Percentiles rank a stretch among this genome's conserved stretches.
Conservation (phyloP, 2,329 filamentous ascomycete genomes). For the Talaromyces albobiverticillius region DNA sequence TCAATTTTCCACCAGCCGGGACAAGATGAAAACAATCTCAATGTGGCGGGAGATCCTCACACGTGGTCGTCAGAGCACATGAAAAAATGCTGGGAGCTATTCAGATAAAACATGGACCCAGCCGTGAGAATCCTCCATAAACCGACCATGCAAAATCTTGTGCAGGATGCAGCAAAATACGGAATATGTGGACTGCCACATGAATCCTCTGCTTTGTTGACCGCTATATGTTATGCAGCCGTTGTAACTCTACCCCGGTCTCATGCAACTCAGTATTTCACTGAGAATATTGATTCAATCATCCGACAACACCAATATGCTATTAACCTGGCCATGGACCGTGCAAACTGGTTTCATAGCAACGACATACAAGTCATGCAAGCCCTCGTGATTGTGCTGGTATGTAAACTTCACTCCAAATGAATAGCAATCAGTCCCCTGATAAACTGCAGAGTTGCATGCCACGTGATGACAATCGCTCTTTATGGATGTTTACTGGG, state of each 20-base stretch:
- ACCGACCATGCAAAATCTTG: not conserved
- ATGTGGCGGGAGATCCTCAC: not conserved
- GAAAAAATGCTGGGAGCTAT: slow-evolving; percentile 17
- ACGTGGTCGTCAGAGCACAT: not conserved
- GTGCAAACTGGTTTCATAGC: slow-evolving; percentile 15
- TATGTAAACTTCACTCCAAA: slow-evolving; percentile 1
- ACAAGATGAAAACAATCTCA: not conserved
- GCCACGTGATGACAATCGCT: slow-evolving; percentile 13
- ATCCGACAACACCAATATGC: slow-evolving; percentile 10
- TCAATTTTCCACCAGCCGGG: not conserved
- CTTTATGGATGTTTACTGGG: slow-evolving; percentile 18
- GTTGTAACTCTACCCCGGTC: slow-evolving; percentile 17
- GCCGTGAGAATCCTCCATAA: slow-evolving; percentile 15
- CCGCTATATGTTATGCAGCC: slow-evolving; percentile 14
- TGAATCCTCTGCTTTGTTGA: not conserved
- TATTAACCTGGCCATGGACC: slow-evolving; percentile 16
- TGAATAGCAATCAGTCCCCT: not conserved
- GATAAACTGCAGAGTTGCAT: slow-evolving; percentile 12
- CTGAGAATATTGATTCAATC: slow-evolving; percentile 7
- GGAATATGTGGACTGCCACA: not conserved
- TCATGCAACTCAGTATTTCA: slow-evolving; percentile 12
- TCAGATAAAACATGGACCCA: slow-evolving; percentile 16
- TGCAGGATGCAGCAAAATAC: slow-evolving; percentile 9
- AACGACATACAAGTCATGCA: slow-evolving; percentile 16
- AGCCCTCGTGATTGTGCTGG: slow-evolving; percentile 18